phyloP scores from a whole-genome alignment of 306 rosid species.

The Quercus alba region DNA sequence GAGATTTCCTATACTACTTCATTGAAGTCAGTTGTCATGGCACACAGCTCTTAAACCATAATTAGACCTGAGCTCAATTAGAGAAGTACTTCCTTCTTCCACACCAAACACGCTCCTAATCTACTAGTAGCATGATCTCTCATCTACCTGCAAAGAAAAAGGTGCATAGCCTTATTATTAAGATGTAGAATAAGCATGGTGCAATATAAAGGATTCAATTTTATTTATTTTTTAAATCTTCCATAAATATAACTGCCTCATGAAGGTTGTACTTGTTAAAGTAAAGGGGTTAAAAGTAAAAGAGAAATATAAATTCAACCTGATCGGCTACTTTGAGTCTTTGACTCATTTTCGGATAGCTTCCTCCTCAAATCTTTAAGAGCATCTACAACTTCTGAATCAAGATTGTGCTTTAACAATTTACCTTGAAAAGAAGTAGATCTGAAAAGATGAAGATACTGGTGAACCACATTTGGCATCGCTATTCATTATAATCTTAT shows the following conservation, averaged over 20 bases:
- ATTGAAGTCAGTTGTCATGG: background rate
- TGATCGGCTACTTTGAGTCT: conserved; percentile 43
- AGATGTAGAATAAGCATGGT: background rate
- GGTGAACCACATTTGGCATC: conserved; percentile 7
- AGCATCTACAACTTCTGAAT: conserved; percentile 82
- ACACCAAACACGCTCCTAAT: background rate
- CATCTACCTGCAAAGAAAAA: conserved; percentile 1
- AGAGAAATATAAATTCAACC: background rate
- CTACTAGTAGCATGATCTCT: background rate
- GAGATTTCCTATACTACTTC: background rate
- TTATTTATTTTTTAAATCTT: background rate
- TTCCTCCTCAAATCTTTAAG: conserved; percentile 68
- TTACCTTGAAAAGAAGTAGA: conserved; percentile 76
- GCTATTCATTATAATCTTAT: background rate
- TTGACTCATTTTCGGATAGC: conserved; percentile 50
- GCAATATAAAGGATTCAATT: background rate
- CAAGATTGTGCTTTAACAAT: conserved; percentile 84
- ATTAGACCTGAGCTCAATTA: background rate
- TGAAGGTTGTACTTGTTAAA: background rate
- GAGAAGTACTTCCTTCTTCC: background rate
- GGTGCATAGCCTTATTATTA: background rate
- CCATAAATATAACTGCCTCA: background rate
- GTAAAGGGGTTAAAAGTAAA: background rate
- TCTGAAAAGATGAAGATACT: conserved; percentile 40
- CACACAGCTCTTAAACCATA: background rate